phyloP scores from a whole-genome alignment of 768 basidiomycete genomes.

The Psilocybe cubensis region DNA sequence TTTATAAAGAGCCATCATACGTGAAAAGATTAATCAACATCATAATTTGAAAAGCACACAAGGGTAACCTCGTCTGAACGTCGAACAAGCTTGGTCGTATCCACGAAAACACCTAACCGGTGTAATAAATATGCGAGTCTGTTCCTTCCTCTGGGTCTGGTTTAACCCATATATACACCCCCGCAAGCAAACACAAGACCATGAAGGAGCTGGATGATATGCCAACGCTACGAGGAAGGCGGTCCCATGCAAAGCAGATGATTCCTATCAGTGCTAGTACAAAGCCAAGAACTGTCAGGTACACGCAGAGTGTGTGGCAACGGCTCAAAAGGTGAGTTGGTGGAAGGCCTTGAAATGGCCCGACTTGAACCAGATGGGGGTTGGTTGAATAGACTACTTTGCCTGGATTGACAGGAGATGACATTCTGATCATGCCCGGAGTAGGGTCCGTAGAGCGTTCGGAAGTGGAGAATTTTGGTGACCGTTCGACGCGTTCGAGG shows the following conservation, averaged over 20 bases:
- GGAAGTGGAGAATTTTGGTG: background rate
- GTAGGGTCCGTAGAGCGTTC: conserved; percentile 9
- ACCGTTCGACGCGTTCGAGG: conserved; percentile 5
- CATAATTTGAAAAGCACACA: no score
- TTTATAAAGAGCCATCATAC: background rate
- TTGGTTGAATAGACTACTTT: conserved; percentile 5
- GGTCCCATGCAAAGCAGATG: conserved; percentile 16
- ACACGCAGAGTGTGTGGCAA: conserved; percentile 15
- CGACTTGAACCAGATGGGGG: conserved; percentile 7
- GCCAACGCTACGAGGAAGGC: conserved; percentile 11
- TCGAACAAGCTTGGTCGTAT: background rate
- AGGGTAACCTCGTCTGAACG: no score
- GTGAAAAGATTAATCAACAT: no score
- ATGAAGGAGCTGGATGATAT: conserved; percentile 9
- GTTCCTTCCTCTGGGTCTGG: conserved; percentile 11
- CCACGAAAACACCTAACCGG: background rate
- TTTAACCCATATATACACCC: conserved; percentile 6
- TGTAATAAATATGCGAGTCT: conserved; percentile 11
- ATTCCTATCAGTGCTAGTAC: conserved; percentile 15
- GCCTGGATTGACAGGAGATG: conserved; percentile 1
- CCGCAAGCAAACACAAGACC: conserved; percentile 4
- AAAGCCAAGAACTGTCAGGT: conserved; percentile 16
- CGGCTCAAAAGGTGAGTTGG: conserved; percentile 14
- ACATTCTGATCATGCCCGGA: conserved; percentile 10
- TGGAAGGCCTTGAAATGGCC: conserved; percentile 7